phyloP scores from a whole-genome alignment of 2,329 filamentous ascomycete species.

The Stagonosporopsis chrysanthemi region DNA sequence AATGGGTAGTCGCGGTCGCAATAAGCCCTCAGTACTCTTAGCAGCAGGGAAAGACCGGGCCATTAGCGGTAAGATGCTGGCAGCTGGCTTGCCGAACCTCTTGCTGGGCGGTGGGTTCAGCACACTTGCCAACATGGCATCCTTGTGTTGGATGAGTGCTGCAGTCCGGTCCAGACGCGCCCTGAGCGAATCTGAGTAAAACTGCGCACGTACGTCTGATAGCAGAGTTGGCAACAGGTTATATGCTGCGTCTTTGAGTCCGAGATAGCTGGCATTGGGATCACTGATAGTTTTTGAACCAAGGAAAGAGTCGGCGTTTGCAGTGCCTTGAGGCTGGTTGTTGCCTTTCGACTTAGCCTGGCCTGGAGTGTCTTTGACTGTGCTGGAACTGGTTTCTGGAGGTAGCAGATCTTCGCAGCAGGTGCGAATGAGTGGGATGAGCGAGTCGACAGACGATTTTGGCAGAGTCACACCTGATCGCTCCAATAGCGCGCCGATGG shows the following conservation, averaged over 20 bases:
- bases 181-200: constrained; percentile 74
- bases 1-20: constrained; percentile 60
- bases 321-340: constrained; percentile 47
- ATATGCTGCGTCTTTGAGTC: constrained; percentile 65
- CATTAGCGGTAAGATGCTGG: constrained; percentile 83
- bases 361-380: constrained; percentile 50
- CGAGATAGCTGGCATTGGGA: constrained; percentile 48
- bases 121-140: constrained; percentile 81
- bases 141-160: constrained; percentile 72
- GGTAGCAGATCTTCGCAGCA: constrained; percentile 79
- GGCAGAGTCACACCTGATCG: constrained; percentile 71
- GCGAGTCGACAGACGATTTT: constrained; percentile 69
- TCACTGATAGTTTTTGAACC: constrained; percentile 47
- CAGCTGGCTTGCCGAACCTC: constrained; percentile 66
- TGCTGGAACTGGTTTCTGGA: constrained; percentile 40
- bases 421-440: constrained; percentile 68
- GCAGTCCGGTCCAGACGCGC: constrained; percentile 82
- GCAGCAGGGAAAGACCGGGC: constrained; percentile 69
- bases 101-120: constrained; percentile 74
- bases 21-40: constrained; percentile 74
- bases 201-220: constrained; percentile 68
- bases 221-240: constrained; percentile 70
- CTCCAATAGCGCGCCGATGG: constrained; percentile 65
- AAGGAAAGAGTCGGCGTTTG: constrained; percentile 78
- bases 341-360: constrained; percentile 52